phyloP scores from a whole-genome alignment of 1,139 yeast genomes.

The Lodderomyces elongisporus region DNA sequence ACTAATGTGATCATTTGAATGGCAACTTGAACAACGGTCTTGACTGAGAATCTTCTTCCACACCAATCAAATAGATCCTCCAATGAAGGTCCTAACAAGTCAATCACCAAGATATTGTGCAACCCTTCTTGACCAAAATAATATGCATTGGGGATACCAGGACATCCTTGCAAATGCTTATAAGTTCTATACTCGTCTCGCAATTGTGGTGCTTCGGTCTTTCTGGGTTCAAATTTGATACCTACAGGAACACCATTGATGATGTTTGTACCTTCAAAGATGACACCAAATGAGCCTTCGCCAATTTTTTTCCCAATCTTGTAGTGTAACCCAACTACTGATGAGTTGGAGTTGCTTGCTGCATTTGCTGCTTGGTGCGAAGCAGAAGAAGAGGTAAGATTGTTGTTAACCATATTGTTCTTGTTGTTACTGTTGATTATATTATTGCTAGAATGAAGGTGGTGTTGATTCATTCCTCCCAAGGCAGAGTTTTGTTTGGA shows the following conservation, averaged over 20 bases:
- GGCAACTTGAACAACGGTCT: constrained; percentile 70
- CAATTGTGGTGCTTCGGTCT: constrained; percentile 76
- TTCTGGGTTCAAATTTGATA: constrained; percentile 72
- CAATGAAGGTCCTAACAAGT: constrained; percentile 68
- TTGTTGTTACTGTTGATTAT: not conserved
- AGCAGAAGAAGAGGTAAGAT: not conserved
- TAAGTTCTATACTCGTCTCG: constrained; percentile 75
- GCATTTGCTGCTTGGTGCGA: constrained; percentile 10
- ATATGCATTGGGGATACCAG: constrained; percentile 70
- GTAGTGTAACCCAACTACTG: constrained; percentile 70
- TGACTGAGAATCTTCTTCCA: constrained; percentile 61
- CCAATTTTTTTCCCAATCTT: constrained; percentile 96
- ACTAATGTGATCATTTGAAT: constrained; percentile 69
- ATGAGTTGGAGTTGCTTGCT: constrained; percentile 13
- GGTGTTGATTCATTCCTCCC: constrained; percentile 1
- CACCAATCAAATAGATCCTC: constrained; percentile 84
- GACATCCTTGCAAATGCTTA: constrained; percentile 55
- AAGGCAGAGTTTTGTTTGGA: constrained; percentile 5
- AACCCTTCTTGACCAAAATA: constrained; percentile 79
- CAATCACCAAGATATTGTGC: constrained; percentile 69
- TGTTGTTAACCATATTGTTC: not conserved
- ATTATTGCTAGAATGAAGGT: constrained; percentile 1
- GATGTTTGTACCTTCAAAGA: constrained; percentile 89
- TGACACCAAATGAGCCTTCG: constrained; percentile 96
- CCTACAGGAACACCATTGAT: constrained; percentile 75